Evolutionary conservation across 352 stramenopile species (phyloP).

Genomic region (Pythium insidiosum): DNA sequence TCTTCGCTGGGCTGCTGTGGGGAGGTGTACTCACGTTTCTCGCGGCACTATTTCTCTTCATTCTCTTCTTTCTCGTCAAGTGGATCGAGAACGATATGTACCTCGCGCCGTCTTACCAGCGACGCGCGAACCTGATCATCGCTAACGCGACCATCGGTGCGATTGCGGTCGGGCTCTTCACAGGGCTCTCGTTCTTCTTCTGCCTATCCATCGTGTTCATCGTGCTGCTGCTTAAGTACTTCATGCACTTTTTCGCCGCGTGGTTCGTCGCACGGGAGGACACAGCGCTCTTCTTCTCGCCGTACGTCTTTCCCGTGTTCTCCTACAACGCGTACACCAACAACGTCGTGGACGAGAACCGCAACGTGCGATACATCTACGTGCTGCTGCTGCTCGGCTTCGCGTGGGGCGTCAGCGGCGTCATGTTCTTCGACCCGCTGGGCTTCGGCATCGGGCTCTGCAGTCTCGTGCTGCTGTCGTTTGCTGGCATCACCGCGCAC

Average conservation of each 20-base stretch:
- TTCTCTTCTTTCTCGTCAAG: conserved; percentile 71
- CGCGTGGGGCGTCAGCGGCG: conserved; percentile 77
- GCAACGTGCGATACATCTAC: conserved; percentile 60
- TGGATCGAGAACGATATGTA: conserved; percentile 84
- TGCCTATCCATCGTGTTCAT: conserved; percentile 82
- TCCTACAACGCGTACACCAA: conserved; percentile 88
- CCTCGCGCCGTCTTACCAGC: conserved; percentile 54
- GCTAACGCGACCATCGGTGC: conserved; percentile 20
- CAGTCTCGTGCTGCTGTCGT: conserved; percentile 73
- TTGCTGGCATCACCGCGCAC: conserved; percentile 68
- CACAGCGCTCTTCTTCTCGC: conserved; percentile 71
- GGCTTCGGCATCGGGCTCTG: conserved; percentile 84
- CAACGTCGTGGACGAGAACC: conserved; percentile 86
- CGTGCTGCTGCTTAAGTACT: conserved; percentile 72
- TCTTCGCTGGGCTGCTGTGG: conserved; percentile 46
- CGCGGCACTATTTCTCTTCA: conserved; percentile 52
- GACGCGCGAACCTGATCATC: conserved; percentile 35
- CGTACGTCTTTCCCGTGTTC: conserved; percentile 88
- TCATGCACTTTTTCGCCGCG: conserved; percentile 43
- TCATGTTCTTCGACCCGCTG: conserved; percentile 89
- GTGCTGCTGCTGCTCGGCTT: conserved; percentile 64
- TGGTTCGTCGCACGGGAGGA: conserved; percentile 53
- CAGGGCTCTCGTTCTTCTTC: conserved; percentile 70
- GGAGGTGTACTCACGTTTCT: conserved; percentile 55
- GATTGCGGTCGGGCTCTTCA: conserved; percentile 33